A percentile compares a stretch with the other conserved stretches of the same genome.
phyloP scores from a whole-genome alignment of 345 rosid genomes.

The Camelina laxa region DNA sequence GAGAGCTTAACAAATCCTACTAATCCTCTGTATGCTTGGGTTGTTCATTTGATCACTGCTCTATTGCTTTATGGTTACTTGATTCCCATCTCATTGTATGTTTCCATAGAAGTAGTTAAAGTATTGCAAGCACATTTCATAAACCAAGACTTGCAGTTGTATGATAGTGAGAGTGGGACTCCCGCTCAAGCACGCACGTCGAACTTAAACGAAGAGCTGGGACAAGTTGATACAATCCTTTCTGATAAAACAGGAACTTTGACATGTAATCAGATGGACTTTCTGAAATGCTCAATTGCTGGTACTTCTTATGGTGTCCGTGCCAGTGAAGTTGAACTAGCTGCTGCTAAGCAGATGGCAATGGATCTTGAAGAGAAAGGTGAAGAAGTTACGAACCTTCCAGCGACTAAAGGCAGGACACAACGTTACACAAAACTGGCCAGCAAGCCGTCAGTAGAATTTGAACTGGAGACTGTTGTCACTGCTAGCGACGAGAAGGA shows the following conservation, averaged over 20 bases:
- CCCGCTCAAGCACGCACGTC: constrained; percentile 75
- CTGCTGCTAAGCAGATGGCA: constrained; percentile 60
- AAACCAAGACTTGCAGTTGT: constrained; percentile 64
- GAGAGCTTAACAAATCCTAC: constrained; percentile 51
- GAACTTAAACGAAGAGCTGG: constrained; percentile 78
- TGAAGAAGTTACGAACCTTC: constrained; percentile 22
- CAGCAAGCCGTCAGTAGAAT: constrained; percentile 51
- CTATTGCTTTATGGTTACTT: constrained; percentile 72
- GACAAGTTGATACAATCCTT: constrained; percentile 74
- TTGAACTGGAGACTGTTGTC: constrained; percentile 77
- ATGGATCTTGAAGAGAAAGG: constrained; percentile 53
- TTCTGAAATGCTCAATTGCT: constrained; percentile 79
- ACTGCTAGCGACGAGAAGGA: constrained; percentile 60
- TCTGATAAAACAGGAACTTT: constrained; percentile 88
- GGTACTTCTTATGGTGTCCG: constrained; percentile 68
- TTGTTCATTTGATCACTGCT: constrained; percentile 61
- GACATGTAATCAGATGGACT: constrained; percentile 88
- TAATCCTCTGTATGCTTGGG: constrained; percentile 49
- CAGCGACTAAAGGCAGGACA: constrained; percentile 22
- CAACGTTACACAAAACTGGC: constrained; percentile 38
- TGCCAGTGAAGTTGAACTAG: constrained; percentile 66
- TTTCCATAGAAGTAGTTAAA: constrained; percentile 76
- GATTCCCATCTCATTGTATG: constrained; percentile 83
- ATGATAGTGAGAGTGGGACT: constrained; percentile 61
- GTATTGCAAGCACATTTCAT: constrained; percentile 74